Percentiles rank a stretch among this genome's conserved stretches.
Evolutionary conservation across 2,329 filamentous ascomycete species (phyloP).

Genomic region (Clarireedia sp.): DNA sequence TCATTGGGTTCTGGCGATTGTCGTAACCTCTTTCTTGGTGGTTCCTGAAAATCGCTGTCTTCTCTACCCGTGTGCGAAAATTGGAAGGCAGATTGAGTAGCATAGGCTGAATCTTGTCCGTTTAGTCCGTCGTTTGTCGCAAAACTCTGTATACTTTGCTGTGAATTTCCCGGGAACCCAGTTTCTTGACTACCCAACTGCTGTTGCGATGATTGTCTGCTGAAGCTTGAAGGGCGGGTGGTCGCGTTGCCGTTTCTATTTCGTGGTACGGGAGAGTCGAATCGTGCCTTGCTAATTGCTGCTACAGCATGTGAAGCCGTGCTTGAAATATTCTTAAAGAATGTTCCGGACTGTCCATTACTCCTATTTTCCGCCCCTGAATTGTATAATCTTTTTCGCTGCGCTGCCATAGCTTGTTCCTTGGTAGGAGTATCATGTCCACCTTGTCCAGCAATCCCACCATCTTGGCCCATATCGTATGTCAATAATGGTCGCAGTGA

Average conservation of each 20-base stretch:
- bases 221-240: constrained; percentile 60
- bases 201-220: constrained; percentile 65
- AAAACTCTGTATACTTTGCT: constrained; percentile 71
- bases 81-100: constrained; percentile 39
- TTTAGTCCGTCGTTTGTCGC: constrained; percentile 67
- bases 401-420: constrained; percentile 95
- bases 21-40: constrained; percentile 70
- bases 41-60: constrained; percentile 56
- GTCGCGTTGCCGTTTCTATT: constrained; percentile 51
- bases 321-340: constrained; percentile 94
- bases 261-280: constrained; percentile 76
- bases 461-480: constrained; percentile 73
- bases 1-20: constrained; percentile 41
- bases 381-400: constrained; percentile 87
- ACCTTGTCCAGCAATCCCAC: constrained; percentile 61
- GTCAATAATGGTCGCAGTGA: constrained; percentile 65
- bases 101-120: constrained; percentile 58
- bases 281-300: constrained; percentile 90
- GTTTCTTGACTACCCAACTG: constrained; percentile 52
- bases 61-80: constrained; percentile 31
- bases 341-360: constrained; percentile 68
- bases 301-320: constrained; percentile 90
- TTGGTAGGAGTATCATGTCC: constrained; percentile 92
- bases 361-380: constrained; percentile 59
- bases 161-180: constrained; percentile 64